Base-by-base conservation (phyloP, 345 rosid species). In the Fremontodendron californicum region DNA sequence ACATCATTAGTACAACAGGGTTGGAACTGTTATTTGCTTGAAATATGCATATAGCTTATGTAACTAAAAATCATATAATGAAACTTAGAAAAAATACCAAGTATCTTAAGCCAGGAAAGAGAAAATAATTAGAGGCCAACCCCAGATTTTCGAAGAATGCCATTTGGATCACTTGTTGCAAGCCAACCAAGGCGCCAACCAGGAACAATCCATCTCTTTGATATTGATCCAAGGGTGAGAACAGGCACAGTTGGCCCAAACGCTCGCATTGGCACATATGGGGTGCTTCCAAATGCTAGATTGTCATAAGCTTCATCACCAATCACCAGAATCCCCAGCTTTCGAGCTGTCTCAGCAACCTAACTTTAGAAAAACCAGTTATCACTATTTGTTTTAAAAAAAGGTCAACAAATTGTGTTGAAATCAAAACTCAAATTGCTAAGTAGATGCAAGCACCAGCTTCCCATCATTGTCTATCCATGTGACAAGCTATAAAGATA, bases 141-240 rank as follows among this genome's bases (percentile, higher is more conserved):
- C 85, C 93, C 87, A 4, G 85, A 74, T 71, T 88, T 62, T 49
- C 58, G 66, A 57, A 90, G 82, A 48, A 83, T 84, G 79, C 87
- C 85, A 64, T 77, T 77, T 0, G 94, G 92, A 78, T 92, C 94
- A 76, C 74, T 79, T 19, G 89, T 74, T n/a, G 75, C 89, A 51
- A 88, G 78, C 94, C 97, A 90, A 60, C 97, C 94, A 0, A 89
- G 77, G 71, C 94, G 84, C 94, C 94, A 92, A 42, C 97, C 93
- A n/a, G 94, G 97, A 80, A 92, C 92, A 51, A 89, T 69, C 94
- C 91, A 92, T 81, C 93, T 87, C 85, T 92, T 90, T 3, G 94
- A 90, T 80, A 92, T 82, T 21, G 93, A 88, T 1, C 97, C 92
- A 18, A 92, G 67, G 0, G 94, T 92, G 21, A 92, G 5, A 37